Evolutionary conservation across 331 rosid species (phyloP).

Genomic region (Prunus yedoensis): DNA sequence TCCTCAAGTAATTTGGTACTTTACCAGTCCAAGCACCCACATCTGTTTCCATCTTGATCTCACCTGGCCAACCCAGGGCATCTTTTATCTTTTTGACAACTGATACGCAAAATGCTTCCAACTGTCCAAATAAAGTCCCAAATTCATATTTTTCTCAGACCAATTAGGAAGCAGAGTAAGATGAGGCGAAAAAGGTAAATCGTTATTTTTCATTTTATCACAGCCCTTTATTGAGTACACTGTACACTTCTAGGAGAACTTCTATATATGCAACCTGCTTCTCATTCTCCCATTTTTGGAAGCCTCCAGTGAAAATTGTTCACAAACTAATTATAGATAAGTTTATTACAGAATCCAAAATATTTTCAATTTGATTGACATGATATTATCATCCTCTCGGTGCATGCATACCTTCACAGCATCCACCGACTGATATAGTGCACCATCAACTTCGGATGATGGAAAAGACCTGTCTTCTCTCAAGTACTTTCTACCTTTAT

Average conservation of each 20-base stretch:
- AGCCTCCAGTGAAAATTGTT: neutral
- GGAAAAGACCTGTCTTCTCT: conserved; percentile 40
- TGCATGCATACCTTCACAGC: conserved; percentile 46
- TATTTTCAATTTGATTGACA: neutral
- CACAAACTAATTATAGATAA: neutral
- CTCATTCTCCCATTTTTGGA: neutral
- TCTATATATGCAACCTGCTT: neutral
- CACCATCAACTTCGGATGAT: conserved; percentile 47
- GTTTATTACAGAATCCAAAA: neutral
- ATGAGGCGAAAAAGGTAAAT: neutral
- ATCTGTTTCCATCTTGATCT: conserved; percentile 49
- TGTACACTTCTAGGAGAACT: neutral
- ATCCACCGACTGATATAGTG: conserved; percentile 40
- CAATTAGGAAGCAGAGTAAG: neutral
- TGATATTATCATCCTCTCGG: neutral
- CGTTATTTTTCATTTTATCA: neutral
- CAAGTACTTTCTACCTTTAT: conserved; percentile 38
- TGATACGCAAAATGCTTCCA: conserved; percentile 60
- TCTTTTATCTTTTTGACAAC: conserved; percentile 58
- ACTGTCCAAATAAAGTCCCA: conserved; percentile 39
- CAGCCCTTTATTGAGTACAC: neutral
- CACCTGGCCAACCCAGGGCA: conserved; percentile 70
- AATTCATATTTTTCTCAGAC: conserved; percentile 7
- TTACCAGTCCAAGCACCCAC: conserved; percentile 78
- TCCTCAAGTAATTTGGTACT: conserved; percentile 64